Evolutionary conservation across 148 eudicot genomes (phyloP), one percentile per base, ranked within the genome.

Genomic region (Fagopyrum tataricum): DNA sequence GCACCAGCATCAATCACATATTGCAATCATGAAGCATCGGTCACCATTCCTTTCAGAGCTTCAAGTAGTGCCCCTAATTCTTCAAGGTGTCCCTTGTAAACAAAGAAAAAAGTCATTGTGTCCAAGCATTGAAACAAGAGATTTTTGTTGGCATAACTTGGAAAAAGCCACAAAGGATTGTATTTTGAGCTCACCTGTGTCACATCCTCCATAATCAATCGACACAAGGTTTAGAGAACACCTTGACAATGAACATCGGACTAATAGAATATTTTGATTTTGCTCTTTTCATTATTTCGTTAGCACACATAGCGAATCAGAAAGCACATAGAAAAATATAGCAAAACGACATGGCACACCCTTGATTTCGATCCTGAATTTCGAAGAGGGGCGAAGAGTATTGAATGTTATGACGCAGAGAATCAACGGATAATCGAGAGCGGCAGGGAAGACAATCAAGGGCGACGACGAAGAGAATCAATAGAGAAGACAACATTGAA

Each of bases 21-120:
- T 72, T 96, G 99, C 76, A 91, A 85, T 70, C 99, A 96, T 26
- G 85, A 87, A 78, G 78, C 81, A 79, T 85, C 88, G 70, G 92
- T 90, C 75, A 92, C 92, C 96, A 92, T 92, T 37, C 96, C 96
- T 81, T 96, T 96, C 78, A 91, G 79, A 71, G 87, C 85, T 80
- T 96, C 97, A 83, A 96, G 87, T 76, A 96, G 80, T n/a, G 83
- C 78, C 40, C 99, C 97, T 77, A 96, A 75, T 79, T 96, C 99
- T 73, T 96, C 99, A 39, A 91, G 78, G 83, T 96, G 99, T 71
- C 75, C 91, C 99, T 96, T 86, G 78, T 64, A 59, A 75, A 7
- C 20, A 67, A 37, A 42, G 71, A 40, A 72, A 42, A 69, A 72
- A 72, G 44, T 64, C 42, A 26, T 21, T 31, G 42, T 26, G 7